Evolutionary conservation across 345 rosid genomes (phyloP).

Genomic region (Carallia pectinifolia): DNA sequence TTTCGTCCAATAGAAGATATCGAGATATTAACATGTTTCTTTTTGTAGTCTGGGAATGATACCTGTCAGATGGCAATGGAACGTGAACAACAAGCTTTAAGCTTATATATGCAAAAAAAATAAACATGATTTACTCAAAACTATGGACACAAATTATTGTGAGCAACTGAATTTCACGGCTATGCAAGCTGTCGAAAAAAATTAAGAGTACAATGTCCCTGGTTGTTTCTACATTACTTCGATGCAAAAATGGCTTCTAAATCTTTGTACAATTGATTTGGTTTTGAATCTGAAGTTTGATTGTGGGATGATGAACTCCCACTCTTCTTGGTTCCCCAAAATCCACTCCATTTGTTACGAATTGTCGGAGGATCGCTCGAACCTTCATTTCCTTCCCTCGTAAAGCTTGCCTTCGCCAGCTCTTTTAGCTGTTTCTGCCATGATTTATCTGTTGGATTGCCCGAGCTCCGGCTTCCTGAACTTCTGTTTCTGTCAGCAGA

Average conservation of each 20-base stretch:
- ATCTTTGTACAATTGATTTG: constrained; percentile 66
- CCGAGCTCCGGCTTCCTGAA: constrained; percentile 63
- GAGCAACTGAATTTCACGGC: not conserved
- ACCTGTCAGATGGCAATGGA: no score
- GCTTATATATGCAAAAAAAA: not conserved
- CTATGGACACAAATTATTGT: not conserved
- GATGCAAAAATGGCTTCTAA: constrained; percentile 84
- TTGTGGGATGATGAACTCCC: constrained; percentile 54
- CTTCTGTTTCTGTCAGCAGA: constrained; percentile 46
- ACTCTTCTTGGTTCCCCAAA: constrained; percentile 63
- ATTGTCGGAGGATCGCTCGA: constrained; percentile 77
- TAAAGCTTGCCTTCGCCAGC: constrained; percentile 79
- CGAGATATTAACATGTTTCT: no score
- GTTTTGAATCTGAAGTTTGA: constrained; percentile 53
- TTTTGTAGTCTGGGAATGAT: no score
- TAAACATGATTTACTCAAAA: not conserved
- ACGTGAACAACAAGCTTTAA: not conserved
- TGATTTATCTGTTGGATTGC: constrained; percentile 50
- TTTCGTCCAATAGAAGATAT: no score
- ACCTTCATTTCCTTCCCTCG: constrained; percentile 44
- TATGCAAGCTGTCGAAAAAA: constrained; percentile 1
- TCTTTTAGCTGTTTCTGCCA: constrained; percentile 75
- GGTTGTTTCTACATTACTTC: constrained; percentile 33
- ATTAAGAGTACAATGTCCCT: not conserved
- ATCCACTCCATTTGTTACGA: constrained; percentile 60